These are phyloP conservation scores for Blastobotrys americana DNA, from an alignment of 805 yeast species.

Conservation along the genomic window DNA sequence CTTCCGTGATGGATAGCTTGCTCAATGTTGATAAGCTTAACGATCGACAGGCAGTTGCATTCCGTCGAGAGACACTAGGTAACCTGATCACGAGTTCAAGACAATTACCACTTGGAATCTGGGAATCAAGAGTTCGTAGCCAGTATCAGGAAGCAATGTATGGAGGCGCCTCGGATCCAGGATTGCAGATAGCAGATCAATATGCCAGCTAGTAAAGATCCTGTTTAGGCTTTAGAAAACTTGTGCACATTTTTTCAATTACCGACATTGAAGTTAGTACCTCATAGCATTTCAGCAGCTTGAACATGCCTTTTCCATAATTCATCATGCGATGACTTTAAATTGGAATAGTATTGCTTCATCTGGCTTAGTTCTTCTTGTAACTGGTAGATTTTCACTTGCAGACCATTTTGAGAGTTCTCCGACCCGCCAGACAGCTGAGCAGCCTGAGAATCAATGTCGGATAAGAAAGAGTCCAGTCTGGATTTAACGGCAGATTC, in stretches of 20 bases:
- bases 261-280: too few relatives aligned
- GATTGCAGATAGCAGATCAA: conserved; percentile 11
- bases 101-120: conserved; percentile 9
- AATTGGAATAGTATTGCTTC: conserved; percentile 14
- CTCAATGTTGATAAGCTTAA: conserved; percentile 20
- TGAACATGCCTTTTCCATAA: conserved; percentile 19
- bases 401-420: conserved; percentile 10
- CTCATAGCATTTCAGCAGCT: too few relatives aligned
- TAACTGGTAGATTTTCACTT: conserved; percentile 13
- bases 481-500: background rate
- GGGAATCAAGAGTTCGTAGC: conserved; percentile 13
- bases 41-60: conserved; percentile 13
- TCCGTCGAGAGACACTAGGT: conserved; percentile 15
- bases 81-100: conserved; percentile 10
- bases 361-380: conserved; percentile 16
- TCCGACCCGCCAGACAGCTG: conserved; percentile 8
- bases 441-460: conserved; percentile 7
- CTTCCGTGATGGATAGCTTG: conserved; percentile 25
- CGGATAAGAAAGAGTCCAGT: background rate
- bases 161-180: conserved; percentile 12
- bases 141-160: conserved; percentile 12
- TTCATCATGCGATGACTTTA: conserved; percentile 19
- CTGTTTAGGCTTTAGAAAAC: too few relatives aligned
- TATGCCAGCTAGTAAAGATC: background rate
- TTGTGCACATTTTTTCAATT: too few relatives aligned